A percentile compares a stretch with the other conserved stretches of the same genome.
Conservation (phyloP, 345 rosid genomes). For the Lepidium didymum region DNA sequence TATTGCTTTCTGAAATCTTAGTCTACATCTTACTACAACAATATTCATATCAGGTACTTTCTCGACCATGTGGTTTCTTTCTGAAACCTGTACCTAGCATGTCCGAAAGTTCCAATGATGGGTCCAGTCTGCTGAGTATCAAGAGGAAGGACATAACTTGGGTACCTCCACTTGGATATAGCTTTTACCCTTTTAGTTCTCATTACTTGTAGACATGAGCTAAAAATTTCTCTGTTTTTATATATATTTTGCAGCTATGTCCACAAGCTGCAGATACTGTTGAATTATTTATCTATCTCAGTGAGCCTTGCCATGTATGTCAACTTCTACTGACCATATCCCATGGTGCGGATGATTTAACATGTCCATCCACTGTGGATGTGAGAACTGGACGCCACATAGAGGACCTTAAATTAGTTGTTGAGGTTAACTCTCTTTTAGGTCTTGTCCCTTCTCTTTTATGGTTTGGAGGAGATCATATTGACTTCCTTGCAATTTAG, state of each 20-base stretch:
- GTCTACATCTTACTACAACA: background rate
- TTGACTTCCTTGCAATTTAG: background rate
- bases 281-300: conserved; percentile 79
- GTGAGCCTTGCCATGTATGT: conserved; percentile 95
- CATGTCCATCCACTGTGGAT: conserved; percentile 77
- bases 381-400: conserved; percentile 77
- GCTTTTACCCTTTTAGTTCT: background rate
- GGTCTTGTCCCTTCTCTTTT: conserved; percentile 20
- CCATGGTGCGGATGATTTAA: conserved; percentile 91
- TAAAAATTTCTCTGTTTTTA: background rate
- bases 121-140: conserved; percentile 69
- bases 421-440: conserved; percentile 56
- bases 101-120: conserved; percentile 47
- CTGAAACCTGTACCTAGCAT: conserved; percentile 81
- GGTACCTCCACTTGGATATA: conserved; percentile 44
- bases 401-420: conserved; percentile 76
- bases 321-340: conserved; percentile 82
- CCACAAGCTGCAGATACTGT: conserved; percentile 78
- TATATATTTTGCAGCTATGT: conserved; percentile 54
- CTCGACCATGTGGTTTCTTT: conserved; percentile 76
- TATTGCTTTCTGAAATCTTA: conserved; percentile 1
- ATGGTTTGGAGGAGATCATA: conserved; percentile 9
- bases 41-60: conserved; percentile 56
- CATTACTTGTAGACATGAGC: conserved; percentile 3
- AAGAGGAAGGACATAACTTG: conserved; percentile 72